phyloP scores from a whole-genome alignment of 306 rosid genomes.

The Acacia crassicarpa region DNA sequence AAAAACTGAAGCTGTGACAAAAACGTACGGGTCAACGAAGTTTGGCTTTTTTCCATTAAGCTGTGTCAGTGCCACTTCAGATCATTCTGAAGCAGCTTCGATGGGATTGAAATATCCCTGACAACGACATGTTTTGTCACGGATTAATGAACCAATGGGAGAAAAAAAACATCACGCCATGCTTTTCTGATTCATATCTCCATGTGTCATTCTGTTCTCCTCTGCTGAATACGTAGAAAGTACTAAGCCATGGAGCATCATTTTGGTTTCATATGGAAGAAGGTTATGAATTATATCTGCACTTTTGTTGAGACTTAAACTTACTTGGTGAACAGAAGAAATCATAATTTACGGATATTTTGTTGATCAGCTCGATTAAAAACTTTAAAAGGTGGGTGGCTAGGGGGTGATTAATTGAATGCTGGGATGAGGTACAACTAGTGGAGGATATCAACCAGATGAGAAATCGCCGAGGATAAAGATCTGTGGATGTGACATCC shows the following conservation, averaged over 20 bases:
- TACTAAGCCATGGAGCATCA: neutral
- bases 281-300: no score
- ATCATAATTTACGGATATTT: neutral
- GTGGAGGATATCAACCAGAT: conserved; percentile 65
- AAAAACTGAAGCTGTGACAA: conserved; percentile 3
- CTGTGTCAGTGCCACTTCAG: conserved; percentile 6
- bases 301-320: neutral
- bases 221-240: neutral
- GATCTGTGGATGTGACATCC: conserved; percentile 69
- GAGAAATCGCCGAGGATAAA: conserved; percentile 71
- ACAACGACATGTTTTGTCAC: neutral
- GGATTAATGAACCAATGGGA: neutral
- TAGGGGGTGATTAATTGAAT: conserved; percentile 29
- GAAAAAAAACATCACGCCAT: neutral
- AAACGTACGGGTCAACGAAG: conserved; percentile 2
- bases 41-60: conserved; percentile 16
- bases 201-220: neutral
- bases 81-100: conserved; percentile 18
- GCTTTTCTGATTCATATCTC: neutral
- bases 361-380: neutral
- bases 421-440: conserved; percentile 41
- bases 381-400: neutral
- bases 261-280: neutral
- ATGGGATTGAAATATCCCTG: conserved; percentile 5
- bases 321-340: no score